These are phyloP conservation scores for Mucor irregularis DNA, from an alignment of 371 early-diverging fungal genomes.

Conservation along the genomic window DNA sequence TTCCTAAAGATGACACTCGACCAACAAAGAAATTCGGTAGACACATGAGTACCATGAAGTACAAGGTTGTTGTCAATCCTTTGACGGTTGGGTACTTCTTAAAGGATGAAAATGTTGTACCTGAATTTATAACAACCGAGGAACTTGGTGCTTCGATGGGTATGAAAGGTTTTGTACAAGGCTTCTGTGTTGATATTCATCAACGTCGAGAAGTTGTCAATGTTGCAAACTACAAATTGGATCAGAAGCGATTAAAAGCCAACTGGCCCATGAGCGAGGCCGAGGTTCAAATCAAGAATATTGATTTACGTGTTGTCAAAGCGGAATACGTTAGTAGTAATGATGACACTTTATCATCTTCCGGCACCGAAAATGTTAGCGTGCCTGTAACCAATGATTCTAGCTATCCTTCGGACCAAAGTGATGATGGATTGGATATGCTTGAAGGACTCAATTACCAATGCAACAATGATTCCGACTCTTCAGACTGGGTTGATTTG, in stretches of 20 bases:
- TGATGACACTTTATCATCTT: constrained; percentile 8
- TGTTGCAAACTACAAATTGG: constrained; percentile 30
- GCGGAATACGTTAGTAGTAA: constrained; percentile 12
- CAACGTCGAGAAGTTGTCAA: constrained; percentile 41
- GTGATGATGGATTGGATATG: constrained; percentile 23
- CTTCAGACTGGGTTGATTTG: constrained; percentile 48
- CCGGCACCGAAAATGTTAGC: constrained; percentile 8
- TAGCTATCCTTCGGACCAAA: constrained; percentile 1
- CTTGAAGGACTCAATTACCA: constrained; percentile 40
- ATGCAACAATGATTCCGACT: constrained; percentile 38
- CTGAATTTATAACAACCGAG: constrained; percentile 12
- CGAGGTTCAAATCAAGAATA: constrained; percentile 44
- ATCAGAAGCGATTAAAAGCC: constrained; percentile 43
- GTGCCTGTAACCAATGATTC: not conserved
- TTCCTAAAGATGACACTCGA: constrained; percentile 28
- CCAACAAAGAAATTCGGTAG: constrained; percentile 32
- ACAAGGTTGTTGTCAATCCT: constrained; percentile 36
- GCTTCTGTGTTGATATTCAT: constrained; percentile 51
- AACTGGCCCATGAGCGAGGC: constrained; percentile 53
- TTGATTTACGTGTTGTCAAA: constrained; percentile 46
- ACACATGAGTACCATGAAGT: constrained; percentile 49
- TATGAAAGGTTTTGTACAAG: constrained; percentile 42
- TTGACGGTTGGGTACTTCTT: constrained; percentile 33
- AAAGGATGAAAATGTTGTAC: constrained; percentile 26
- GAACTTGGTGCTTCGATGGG: constrained; percentile 46